A percentile compares a stretch with the other conserved stretches of the same genome.
Conservation (phyloP, 2,329 filamentous ascomycete species). For the Sarocladium brachiariae region DNA sequence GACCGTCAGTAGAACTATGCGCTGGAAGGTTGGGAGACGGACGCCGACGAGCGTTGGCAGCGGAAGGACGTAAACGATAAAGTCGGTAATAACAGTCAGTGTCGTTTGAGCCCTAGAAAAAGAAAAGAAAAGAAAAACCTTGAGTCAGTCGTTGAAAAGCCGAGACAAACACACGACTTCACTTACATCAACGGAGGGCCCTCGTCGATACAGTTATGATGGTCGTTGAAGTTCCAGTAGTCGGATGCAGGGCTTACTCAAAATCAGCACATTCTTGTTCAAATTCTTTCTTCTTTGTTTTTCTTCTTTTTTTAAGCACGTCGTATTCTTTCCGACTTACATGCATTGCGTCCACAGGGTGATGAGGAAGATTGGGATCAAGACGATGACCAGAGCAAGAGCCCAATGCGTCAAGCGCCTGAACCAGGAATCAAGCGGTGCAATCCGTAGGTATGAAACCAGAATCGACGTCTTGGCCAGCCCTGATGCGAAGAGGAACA, state of each 20-base stretch:
- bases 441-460: conserved; percentile 33
- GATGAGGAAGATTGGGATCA: conserved; percentile 26
- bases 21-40: conserved; percentile 25
- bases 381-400: conserved; percentile 21
- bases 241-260: conserved; percentile 15
- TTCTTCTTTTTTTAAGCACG: not conserved
- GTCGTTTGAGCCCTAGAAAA: conserved; percentile 26
- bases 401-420: conserved; percentile 22
- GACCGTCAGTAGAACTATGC: conserved; percentile 27
- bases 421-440: conserved; percentile 25
- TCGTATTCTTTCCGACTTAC: conserved; percentile 16
- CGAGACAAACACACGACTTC: too few species aligned
- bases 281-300: too few species aligned
- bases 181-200: conserved; percentile 20
- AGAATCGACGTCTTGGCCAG: conserved; percentile 34
- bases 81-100: conserved; percentile 25
- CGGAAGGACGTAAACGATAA: conserved; percentile 30
- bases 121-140: too few species aligned
- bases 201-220: conserved; percentile 24
- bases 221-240: conserved; percentile 18
- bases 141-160: too few species aligned
- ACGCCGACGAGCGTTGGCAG: conserved; percentile 27
- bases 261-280: too few species aligned
- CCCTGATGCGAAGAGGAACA: conserved; percentile 31
- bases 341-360: conserved; percentile 31